A percentile compares a stretch with the other conserved stretches of the same genome.
Conservation (phyloP, 164 flowering plant species). For the Vitis vinifera region DNA sequence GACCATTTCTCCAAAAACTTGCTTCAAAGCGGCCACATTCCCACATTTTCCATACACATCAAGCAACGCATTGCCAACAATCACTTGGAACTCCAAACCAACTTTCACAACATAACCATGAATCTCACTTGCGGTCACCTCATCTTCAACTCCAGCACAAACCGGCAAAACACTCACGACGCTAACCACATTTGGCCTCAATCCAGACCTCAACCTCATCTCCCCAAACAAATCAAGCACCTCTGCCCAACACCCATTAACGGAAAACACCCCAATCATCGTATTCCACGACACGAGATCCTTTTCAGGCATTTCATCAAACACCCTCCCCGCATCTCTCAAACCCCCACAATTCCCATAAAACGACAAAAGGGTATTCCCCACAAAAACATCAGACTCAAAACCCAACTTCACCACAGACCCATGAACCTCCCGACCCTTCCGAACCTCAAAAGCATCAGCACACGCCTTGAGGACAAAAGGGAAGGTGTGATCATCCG, state of each 20-base stretch:
- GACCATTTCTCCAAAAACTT: conserved; percentile 41
- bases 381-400: conserved; percentile 31
- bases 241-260: conserved; percentile 22
- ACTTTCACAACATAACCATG: conserved; percentile 53
- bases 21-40: conserved; percentile 25
- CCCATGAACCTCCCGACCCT: conserved; percentile 45
- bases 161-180: conserved; percentile 59
- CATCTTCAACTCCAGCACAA: conserved; percentile 47
- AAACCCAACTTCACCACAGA: conserved; percentile 31
- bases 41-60: conserved; percentile 74
- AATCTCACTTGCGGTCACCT: conserved; percentile 26
- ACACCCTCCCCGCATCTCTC: conserved; percentile 32
- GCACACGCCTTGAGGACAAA: conserved; percentile 33
- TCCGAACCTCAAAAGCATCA: conserved; percentile 15
- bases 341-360: conserved; percentile 28
- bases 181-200: conserved; percentile 46
- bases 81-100: conserved; percentile 47
- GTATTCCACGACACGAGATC: conserved; percentile 71
- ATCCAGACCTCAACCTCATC: conserved; percentile 31
- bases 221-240: conserved; percentile 33
- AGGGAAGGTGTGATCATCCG: conserved; percentile 42
- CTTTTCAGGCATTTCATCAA: conserved; percentile 62
- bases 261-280: conserved; percentile 37
- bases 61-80: conserved; percentile 51
- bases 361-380: conserved; percentile 33